Base-by-base conservation (phyloP, 73 alveolate species). In the Paramecium bursaria region DNA sequence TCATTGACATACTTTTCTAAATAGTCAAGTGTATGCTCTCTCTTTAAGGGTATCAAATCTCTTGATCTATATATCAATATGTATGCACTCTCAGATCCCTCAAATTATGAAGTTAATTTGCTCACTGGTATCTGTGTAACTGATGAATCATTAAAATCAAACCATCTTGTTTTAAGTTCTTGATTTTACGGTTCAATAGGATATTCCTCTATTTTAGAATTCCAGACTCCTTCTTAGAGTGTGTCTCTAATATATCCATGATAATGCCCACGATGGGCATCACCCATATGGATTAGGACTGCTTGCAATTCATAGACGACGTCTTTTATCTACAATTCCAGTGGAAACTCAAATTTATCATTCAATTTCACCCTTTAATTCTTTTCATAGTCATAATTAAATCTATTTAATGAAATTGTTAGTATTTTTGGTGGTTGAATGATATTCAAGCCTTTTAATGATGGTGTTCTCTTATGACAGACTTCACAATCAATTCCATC, bases 211-310 rank as follows among this genome's bases (percentile, higher is more conserved):
- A 87, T 86, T 22, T 90, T 75, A n/a, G 85, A 67, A 46, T 80
- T 46, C 95, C 99, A 97, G 42, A 93, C 92, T 57, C 99, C 99
- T 88, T 96, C 97, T 6, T 94, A 90, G 19, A 96, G 90, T 73
- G 94, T 86, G 76, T 97, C 99, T 55, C 99, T 90, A 23, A 97
- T 93, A 75, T 94, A 97, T 14, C 99, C 94, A 75, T 90, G 95
- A 86, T 97, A 97, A 87, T 97, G 99, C 3, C 99, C 89, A 7
- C 99, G 97, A 90, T 88, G 91, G 23, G 99, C 98, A 48, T 95
- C 91, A 2, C 99, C 99, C 52, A 97, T 86, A 87, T 97, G 99
- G 29, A 97, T 96, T 9, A 97, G 86, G 30, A 96, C 96, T 22
- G 98, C 98, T 75, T 90, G 80, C 73, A 97, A 88, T 74, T 96